phyloP scores from a whole-genome alignment of 495 filamentous ascomycete species.

The Friedmanniomyces simplex region DNA sequence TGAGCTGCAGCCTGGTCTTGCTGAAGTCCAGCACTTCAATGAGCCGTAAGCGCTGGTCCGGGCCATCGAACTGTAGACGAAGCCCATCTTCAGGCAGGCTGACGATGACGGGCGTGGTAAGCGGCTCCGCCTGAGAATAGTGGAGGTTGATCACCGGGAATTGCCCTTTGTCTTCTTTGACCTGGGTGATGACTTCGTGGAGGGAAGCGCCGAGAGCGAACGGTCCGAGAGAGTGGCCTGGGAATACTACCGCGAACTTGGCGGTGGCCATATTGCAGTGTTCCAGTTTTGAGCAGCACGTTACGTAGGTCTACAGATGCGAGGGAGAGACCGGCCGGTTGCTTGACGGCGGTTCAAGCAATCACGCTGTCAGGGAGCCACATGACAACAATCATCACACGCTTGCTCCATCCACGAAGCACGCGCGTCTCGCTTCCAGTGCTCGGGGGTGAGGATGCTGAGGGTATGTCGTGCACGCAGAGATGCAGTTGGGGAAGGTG shows the following conservation, averaged over 20 bases:
- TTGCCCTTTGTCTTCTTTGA: constrained; percentile 71
- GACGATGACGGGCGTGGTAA: constrained; percentile 60
- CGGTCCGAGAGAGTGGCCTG: constrained; percentile 2
- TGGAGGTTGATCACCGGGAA: constrained; percentile 76
- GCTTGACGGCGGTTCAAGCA: not conserved
- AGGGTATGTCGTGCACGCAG: too few relatives aligned
- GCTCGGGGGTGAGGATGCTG: too few relatives aligned
- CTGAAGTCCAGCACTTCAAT: constrained; percentile 88
- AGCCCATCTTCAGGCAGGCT: constrained; percentile 74
- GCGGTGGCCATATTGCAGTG: not conserved
- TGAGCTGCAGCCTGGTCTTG: constrained; percentile 72
- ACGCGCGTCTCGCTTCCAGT: not conserved
- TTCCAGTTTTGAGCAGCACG: too few relatives aligned
- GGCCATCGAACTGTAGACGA: constrained; percentile 83
- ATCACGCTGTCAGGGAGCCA: not conserved
- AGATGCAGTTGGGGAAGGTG: too few relatives aligned
- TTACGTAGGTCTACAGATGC: not conserved
- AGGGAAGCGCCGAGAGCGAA: constrained; percentile 68
- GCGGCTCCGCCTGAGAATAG: constrained; percentile 59
- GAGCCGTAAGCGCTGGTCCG: constrained; percentile 79
- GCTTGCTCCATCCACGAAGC: not conserved
- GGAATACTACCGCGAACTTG: not conserved
- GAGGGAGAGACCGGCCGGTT: not conserved
- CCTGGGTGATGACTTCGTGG: constrained; percentile 71
- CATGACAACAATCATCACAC: not conserved